Evolutionary conservation across 257 asterid species (phyloP).

Genomic region (Nicotiana tomentosiformis): DNA sequence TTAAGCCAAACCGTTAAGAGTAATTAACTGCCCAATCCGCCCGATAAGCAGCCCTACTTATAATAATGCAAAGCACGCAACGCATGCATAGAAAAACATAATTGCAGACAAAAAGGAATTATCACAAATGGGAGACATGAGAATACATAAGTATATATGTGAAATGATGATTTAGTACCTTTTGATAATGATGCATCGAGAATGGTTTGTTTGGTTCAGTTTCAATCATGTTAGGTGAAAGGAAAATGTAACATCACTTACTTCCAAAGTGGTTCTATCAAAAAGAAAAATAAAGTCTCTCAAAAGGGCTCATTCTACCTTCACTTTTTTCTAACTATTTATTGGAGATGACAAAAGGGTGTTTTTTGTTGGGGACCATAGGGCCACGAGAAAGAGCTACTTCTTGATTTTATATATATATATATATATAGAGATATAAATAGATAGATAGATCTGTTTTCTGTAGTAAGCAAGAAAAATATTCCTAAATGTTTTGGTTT

Average conservation of each 20-base stretch:
- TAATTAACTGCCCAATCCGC: too few relatives aligned
- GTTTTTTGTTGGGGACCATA: conserved; percentile 39
- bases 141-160: conserved; percentile 20
- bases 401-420: not conserved
- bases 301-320: conserved; percentile 28
- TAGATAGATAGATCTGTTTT: not conserved
- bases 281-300: conserved; percentile 1
- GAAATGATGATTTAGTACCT: conserved; percentile 14
- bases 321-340: conserved; percentile 37
- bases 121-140: not conserved
- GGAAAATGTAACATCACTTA: conserved; percentile 47
- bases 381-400: conserved; percentile 31
- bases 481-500: not conserved
- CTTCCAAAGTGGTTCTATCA: conserved; percentile 23
- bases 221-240: conserved; percentile 26
- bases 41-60: too few relatives aligned
- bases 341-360: conserved; percentile 50
- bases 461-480: not conserved
- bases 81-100: not conserved
- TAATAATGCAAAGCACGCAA: not conserved
- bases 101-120: not conserved
- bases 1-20: too few relatives aligned
- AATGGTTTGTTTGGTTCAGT: conserved; percentile 14
- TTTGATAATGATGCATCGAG: conserved; percentile 18
- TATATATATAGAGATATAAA: too few relatives aligned